Base-by-base conservation (phyloP, 139 green algal genomes). In the Chlorella sp. region DNA sequence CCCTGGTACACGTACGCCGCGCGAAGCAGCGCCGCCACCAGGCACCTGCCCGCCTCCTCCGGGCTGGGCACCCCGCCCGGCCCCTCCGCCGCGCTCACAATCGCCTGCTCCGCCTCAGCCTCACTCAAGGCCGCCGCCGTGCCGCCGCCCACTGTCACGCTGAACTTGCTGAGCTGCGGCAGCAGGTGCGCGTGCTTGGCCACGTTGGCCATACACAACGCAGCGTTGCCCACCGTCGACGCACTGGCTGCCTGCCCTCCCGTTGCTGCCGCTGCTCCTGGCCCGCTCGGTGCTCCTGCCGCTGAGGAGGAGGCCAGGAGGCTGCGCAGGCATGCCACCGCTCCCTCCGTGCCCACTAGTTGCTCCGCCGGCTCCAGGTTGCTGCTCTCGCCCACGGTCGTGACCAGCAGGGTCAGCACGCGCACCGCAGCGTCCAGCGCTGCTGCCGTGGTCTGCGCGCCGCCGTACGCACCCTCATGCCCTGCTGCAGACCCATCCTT, bases 1-100 rank as follows among this genome's bases (percentile, higher is more conserved):
- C 78, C 84, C 33, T 73, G 72, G 2, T 76, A 69, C 30, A 79
- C 72, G 36, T 87, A 77, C 3, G 84, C 88, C 30, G 86, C 75
- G 10, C 64, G 1, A 22, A 90, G 60, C 55, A 90, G 74, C 65
- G 66, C 31, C 31, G 69, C 49, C 10, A 90, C 85, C 14, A 80
- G 74, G 50, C 65, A 71, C 20, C 24, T 31, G 22, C 22, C 14
- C 1, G 65, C 65, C 5, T 60, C 65, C 17, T 32, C 65, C 2
- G 35, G 35, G 65, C 35, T 61, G 20, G 65, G 65, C 34, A 51
- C 65, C 2, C 35, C 35, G 2, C 65, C 6, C 4, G 35, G 3
- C 35, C 10, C 24, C 2, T 61, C n/a, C 26, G 23, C 32, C n/a
- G n/a, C n/a, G n/a, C n/a, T n/a, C n/a, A n/a, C n/a, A n/a, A n/a